A percentile compares a stretch with the other conserved stretches of the same genome.
phyloP scores from a whole-genome alignment of 2,329 filamentous ascomycete genomes.

The Beauveria scarabaeidicola region DNA sequence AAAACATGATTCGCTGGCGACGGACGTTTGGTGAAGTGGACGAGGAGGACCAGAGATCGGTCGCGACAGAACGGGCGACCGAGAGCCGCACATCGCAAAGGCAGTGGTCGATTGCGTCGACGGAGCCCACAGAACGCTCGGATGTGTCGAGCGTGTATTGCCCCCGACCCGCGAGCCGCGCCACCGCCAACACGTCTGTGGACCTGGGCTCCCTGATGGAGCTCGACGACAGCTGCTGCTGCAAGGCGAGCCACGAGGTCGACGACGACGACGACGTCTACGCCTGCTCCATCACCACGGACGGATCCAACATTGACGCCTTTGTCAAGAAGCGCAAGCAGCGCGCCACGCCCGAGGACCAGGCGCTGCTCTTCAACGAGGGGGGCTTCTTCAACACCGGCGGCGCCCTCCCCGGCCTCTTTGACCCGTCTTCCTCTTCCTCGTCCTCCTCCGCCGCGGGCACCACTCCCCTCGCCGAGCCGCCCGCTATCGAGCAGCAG shows the following conservation, averaged over 20 bases:
- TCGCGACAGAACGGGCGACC: background rate
- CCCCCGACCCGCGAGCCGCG: conserved; percentile 31
- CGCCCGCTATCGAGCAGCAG: background rate
- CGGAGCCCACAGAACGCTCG: conserved; percentile 28
- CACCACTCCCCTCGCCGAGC: background rate
- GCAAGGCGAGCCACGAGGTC: background rate
- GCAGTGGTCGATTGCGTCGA: conserved; percentile 34
- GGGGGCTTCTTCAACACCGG: conserved; percentile 17
- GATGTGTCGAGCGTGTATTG: conserved; percentile 31
- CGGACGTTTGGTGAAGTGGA: background rate
- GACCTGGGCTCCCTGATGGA: conserved; percentile 22
- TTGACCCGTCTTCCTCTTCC: conserved; percentile 9
- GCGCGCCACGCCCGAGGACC: conserved; percentile 11
- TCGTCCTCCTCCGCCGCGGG: no score
- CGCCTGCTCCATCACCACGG: conserved; percentile 15
- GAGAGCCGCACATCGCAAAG: conserved; percentile 8
- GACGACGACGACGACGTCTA: background rate
- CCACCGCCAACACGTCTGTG: conserved; percentile 38
- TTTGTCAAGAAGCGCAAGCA: conserved; percentile 17
- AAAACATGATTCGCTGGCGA: conserved; percentile 4
- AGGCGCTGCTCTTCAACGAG: conserved; percentile 21
- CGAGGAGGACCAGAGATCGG: background rate
- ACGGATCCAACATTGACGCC: conserved; percentile 22
- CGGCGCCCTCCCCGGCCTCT: conserved; percentile 21
- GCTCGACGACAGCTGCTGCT: background rate